These are phyloP conservation scores for Arachnopeziza araneosa DNA, from an alignment of 2,329 filamentous ascomycete species.

Conservation along the genomic window DNA sequence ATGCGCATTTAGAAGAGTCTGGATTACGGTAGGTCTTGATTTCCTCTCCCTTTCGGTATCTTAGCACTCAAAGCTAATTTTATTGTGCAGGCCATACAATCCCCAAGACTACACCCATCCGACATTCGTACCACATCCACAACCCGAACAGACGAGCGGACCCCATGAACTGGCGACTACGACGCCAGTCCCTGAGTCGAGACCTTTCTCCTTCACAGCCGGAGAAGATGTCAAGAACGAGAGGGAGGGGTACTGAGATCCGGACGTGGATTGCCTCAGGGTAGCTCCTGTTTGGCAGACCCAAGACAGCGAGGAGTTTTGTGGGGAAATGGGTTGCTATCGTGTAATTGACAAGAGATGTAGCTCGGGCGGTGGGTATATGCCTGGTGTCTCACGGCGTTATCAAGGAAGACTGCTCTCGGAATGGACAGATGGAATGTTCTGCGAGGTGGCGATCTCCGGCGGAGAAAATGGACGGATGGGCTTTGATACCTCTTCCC, in stretches of 20 bases:
- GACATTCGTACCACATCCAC: neutral
- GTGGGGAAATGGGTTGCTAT: too few species aligned
- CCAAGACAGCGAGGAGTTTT: too few species aligned
- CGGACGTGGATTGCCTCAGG: neutral
- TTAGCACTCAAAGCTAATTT: neutral
- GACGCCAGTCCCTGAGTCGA: neutral
- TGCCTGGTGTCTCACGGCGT: too few species aligned
- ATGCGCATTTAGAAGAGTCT: neutral
- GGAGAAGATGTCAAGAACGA: neutral
- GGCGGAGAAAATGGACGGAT: too few species aligned
- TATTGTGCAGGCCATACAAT: slow-evolving; percentile 6
- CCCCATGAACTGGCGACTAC: neutral
- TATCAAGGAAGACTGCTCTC: too few species aligned
- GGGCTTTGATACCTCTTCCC: too few species aligned
- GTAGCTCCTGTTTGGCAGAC: too few species aligned
- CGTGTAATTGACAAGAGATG: too few species aligned
- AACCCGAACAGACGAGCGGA: neutral
- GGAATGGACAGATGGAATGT: too few species aligned
- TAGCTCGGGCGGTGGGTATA: too few species aligned
- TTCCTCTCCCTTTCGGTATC: neutral
- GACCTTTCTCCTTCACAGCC: neutral
- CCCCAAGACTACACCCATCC: neutral
- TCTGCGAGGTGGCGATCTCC: too few species aligned
- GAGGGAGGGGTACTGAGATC: neutral
- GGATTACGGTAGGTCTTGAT: slow-evolving; percentile 10